Evolutionary conservation across 305 asterid species (phyloP), one percentile per base, ranked within the genome.

Genomic region (Lippia alba): DNA sequence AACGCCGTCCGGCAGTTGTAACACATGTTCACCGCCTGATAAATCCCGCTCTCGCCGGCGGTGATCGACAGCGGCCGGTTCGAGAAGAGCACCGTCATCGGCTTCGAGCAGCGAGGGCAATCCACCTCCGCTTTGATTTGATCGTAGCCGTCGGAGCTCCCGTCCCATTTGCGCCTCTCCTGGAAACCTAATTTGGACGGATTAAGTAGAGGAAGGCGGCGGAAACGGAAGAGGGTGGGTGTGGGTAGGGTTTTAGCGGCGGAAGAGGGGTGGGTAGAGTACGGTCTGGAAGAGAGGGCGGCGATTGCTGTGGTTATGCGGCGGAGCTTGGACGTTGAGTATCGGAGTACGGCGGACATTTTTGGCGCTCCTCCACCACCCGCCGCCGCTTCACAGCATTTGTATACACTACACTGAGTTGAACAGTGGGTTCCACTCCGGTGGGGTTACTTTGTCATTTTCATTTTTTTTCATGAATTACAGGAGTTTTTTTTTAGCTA

Each of bases 1-100:
- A 82, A 87, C 16, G 97, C 98, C 32, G 97, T 90, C 49, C 97
- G 84, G 56, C 98, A 92, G 61, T 72, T 66, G 57, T 78, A 79
- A 70, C 98, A 92, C 83, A 90, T 78, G 72, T 87, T 92, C 44
- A 92, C 81, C 5, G 97, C 98, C 78, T 92, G 98, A 61, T 87
- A 92, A 69, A 89, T 82, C 2, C 97, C 98, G 11, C 44, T 56
- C 80, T 90, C 90, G n/a, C 79, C 77, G 54, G 86, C 67, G 14
- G 92, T 77, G 39, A 92, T 87, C 44, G 98, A 92, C 66, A 90
- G 86, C 8, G 98, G 96, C 24, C 97, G 86, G 66, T 90, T 92
- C 61, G 98, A 90, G 77, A 92, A 90, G 2, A 90, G 72, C 4
- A 92, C 88, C 6, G 77, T 79, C 91, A 92, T 92, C 17, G 74